Evolutionary conservation across 2,329 filamentous ascomycete species (phyloP), one percentile per base, ranked within the genome.

Genomic region (Cladosporium sp.): DNA sequence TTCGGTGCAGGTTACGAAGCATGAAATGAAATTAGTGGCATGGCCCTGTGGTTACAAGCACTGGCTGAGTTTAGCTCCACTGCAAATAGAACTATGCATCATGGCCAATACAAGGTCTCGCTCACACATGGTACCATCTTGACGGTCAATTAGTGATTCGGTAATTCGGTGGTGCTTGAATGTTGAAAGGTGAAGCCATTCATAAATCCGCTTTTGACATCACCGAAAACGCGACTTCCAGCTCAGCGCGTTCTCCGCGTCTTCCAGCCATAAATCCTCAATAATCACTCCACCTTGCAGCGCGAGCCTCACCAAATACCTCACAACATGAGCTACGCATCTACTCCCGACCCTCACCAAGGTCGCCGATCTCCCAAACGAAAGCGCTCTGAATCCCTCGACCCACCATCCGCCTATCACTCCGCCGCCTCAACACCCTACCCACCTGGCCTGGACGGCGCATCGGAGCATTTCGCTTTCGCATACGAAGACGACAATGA

Each of bases 401-500:
- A 61, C 32, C 52, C 60, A 18, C 18, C 43, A 11, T 53, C 50
- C 13, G 50, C 50, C 35, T 53, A 53, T 34, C 50, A 53, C 28
- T 46, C 50, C 22, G 43, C 50, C 22, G 50, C 50, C 10, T 46
- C 43, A 10, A 53, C 50, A 22, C 50, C 50, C 0, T 53, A 46
- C 43, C 50, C 38, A 22, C 33, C 33, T 9, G 28, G 7, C n/a
- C 40, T 32, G 3, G 33, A 35, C 14, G 28, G 28, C 38, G 31
- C 43, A 14, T 34, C 32, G 32, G 55, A 41, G 38, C 54, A 56
- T 22, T 59, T 67, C 18, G 53, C 61, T 13, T 67, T 62, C 53
- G 65, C 63, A 32, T 67, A 67, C 57, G 65, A 66, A 48, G 64
- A 66, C 10, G 63, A 66, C 40, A 42, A 53, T 10, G 37, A 42